phyloP scores from a whole-genome alignment of 108 stramenopile genomes.

The Cylindrotheca closterium region DNA sequence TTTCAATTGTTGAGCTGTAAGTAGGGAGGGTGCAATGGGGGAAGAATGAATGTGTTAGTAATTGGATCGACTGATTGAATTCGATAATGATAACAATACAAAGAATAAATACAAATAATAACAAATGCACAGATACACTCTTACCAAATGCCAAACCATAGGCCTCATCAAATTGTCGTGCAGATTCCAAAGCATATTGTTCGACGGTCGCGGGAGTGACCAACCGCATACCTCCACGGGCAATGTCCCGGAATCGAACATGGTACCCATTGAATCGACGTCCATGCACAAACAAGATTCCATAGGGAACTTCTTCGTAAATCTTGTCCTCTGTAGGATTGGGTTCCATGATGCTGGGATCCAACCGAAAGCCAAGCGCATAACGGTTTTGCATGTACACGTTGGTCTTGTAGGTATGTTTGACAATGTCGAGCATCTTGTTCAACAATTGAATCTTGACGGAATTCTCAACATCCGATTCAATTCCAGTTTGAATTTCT shows the following conservation, averaged over 20 bases:
- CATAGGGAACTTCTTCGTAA: conserved; percentile 74
- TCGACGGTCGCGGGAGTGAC: conserved; percentile 92
- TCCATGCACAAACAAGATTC: conserved; percentile 93
- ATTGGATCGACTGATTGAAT: conserved; percentile 20
- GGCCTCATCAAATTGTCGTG: conserved; percentile 94
- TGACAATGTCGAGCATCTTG: conserved; percentile 89
- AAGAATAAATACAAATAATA: too few relatives aligned
- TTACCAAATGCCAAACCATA: conserved; percentile 91
- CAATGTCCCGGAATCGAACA: conserved; percentile 95
- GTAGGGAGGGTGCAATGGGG: too few relatives aligned
- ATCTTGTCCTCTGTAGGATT: conserved; percentile 20
- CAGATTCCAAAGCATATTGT: conserved; percentile 89
- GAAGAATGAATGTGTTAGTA: too few relatives aligned
- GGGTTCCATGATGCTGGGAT: conserved; percentile 84
- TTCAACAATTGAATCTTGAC: conserved; percentile 62
- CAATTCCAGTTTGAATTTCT: conserved; percentile 45
- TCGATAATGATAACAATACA: too few relatives aligned
- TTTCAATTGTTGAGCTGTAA: conserved; percentile 96
- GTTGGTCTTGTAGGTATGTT: conserved; percentile 89
- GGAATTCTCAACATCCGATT: conserved; percentile 79
- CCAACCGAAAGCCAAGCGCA: conserved; percentile 88
- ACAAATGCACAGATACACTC: too few relatives aligned
- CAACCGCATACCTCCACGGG: conserved; percentile 94
- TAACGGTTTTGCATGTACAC: conserved; percentile 93
- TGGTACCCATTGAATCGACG: conserved; percentile 98